A percentile compares a stretch with the other conserved stretches of the same genome.
Evolutionary conservation across 1,284 basidiomycete genomes (phyloP).

Genomic region (Ganoderma resinaceum): DNA sequence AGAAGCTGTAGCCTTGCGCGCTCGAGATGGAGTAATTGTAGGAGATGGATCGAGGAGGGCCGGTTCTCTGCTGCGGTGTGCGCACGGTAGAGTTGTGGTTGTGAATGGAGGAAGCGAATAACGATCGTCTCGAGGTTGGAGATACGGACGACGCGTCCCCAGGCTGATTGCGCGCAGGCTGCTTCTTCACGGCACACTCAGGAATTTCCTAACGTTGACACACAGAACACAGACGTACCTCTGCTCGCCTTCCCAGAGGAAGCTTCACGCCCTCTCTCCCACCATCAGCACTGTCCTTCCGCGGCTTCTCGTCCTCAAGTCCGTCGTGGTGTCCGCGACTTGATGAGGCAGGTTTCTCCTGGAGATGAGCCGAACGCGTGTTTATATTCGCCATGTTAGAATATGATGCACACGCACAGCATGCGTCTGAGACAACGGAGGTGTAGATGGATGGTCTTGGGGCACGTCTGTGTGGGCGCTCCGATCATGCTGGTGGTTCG

Average conservation of each 20-base stretch:
- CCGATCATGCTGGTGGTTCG: slow-evolving; percentile 17
- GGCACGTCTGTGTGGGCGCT: slow-evolving; percentile 8
- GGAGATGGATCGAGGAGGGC: slow-evolving; percentile 76
- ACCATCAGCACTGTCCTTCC: slow-evolving; percentile 10
- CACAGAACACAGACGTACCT: slow-evolving; percentile 9
- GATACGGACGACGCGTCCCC: slow-evolving; percentile 24
- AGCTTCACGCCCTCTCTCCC: slow-evolving; percentile 3
- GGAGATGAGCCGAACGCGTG: not conserved
- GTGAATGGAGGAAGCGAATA: slow-evolving; percentile 13
- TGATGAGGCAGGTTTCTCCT: slow-evolving; percentile 13
- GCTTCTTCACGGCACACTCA: not conserved
- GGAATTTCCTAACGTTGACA: too few relatives aligned
- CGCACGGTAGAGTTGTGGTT: slow-evolving; percentile 21
- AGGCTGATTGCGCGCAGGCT: not conserved
- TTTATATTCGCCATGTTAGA: not conserved
- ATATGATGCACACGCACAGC: slow-evolving; percentile 11
- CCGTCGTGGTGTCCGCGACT: slow-evolving; percentile 10
- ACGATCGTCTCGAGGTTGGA: slow-evolving; percentile 18
- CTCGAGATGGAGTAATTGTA: slow-evolving; percentile 60
- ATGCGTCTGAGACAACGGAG: slow-evolving; percentile 26
- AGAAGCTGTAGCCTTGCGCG: slow-evolving; percentile 46
- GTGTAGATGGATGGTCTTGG: slow-evolving; percentile 32
- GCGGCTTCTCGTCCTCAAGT: slow-evolving; percentile 7
- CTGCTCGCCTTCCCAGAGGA: slow-evolving; percentile 4
- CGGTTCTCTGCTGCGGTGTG: slow-evolving; percentile 72